These are phyloP conservation scores for Smittium mucronatum DNA, from an alignment of 371 early-diverging fungal species.

Conservation along the genomic window DNA sequence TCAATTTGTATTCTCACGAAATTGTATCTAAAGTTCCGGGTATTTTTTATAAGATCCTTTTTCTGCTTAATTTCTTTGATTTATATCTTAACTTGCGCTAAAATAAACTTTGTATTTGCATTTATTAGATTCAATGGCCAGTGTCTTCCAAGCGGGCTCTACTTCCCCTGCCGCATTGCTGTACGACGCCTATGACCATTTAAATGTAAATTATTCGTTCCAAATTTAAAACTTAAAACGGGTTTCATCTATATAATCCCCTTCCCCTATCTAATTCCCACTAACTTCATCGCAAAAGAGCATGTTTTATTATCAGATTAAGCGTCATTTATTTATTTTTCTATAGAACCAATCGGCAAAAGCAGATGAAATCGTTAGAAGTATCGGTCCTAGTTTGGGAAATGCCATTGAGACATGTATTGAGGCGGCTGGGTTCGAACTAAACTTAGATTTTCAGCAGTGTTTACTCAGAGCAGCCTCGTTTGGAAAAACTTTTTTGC, in stretches of 20 bases:
- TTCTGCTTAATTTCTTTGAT: background rate
- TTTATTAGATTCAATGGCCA: slow-evolving; percentile 45
- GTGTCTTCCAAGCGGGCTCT: slow-evolving; percentile 86
- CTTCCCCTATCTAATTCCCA: too few species aligned
- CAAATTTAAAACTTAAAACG: too few species aligned
- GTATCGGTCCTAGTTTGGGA: slow-evolving; percentile 59
- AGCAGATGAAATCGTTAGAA: slow-evolving; percentile 88
- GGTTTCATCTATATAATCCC: too few species aligned
- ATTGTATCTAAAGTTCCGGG: slow-evolving; percentile 61
- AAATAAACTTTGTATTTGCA: too few species aligned
- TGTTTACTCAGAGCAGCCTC: slow-evolving; percentile 77
- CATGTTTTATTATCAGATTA: background rate
- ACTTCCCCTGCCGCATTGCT: slow-evolving; percentile 86
- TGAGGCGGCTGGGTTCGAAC: slow-evolving; percentile 87
- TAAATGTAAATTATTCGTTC: slow-evolving; percentile 42
- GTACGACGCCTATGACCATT: slow-evolving; percentile 83
- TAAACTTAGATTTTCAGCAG: slow-evolving; percentile 57
- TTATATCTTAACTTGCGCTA: background rate
- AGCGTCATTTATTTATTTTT: background rate
- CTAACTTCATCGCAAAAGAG: too few species aligned
- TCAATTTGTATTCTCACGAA: slow-evolving; percentile 68
- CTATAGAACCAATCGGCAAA: slow-evolving; percentile 41
- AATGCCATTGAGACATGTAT: slow-evolving; percentile 85
- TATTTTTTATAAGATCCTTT: background rate
- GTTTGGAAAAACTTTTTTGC: slow-evolving; percentile 86